Evolutionary conservation across 202 grass and related monocot species (phyloP).

Genomic region (Elaeis oleifera): DNA sequence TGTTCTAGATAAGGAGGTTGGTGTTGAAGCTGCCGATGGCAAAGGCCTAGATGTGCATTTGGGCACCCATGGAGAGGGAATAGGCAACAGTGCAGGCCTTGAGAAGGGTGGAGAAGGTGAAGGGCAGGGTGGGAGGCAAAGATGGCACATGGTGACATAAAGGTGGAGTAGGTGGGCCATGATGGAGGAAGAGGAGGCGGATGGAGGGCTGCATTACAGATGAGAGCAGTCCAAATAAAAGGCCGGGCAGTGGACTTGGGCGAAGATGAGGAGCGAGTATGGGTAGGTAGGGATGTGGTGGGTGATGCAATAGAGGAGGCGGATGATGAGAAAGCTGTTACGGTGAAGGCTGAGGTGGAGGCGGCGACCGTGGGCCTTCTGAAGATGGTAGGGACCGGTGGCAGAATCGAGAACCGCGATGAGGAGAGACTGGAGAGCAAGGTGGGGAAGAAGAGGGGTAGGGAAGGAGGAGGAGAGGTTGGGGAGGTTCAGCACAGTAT

Average conservation of each 20-base stretch:
- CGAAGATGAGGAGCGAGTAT: constrained; percentile 44
- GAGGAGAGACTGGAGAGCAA: constrained; percentile 24
- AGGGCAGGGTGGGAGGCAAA: constrained; percentile 29
- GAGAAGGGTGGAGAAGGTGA: constrained; percentile 46
- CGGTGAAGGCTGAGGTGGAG: constrained; percentile 1
- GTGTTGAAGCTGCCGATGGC: constrained; percentile 43
- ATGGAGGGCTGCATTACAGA: constrained; percentile 34
- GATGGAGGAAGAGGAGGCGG: background rate
- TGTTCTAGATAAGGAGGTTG: constrained; percentile 34
- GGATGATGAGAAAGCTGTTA: constrained; percentile 30
- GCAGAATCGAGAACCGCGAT: constrained; percentile 20
- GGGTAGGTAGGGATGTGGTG: constrained; percentile 24
- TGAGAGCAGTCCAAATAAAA: constrained; percentile 40
- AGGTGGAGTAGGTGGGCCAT: constrained; percentile 26
- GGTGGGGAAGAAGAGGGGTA: constrained; percentile 22
- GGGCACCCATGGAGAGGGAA: constrained; percentile 14
- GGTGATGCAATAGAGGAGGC: constrained; percentile 38
- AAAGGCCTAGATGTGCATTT: constrained; percentile 36
- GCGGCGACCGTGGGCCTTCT: constrained; percentile 29
- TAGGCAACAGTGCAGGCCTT: constrained; percentile 30
- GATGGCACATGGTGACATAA: constrained; percentile 35
- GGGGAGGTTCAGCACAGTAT: background rate
- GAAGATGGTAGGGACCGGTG: constrained; percentile 25
- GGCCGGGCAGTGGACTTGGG: constrained; percentile 29
- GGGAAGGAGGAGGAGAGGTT: constrained; percentile 21